Evolutionary conservation across 1,139 yeast genomes (phyloP), one percentile per base, ranked within the genome.

Genomic region (Geotrichum reessii): DNA sequence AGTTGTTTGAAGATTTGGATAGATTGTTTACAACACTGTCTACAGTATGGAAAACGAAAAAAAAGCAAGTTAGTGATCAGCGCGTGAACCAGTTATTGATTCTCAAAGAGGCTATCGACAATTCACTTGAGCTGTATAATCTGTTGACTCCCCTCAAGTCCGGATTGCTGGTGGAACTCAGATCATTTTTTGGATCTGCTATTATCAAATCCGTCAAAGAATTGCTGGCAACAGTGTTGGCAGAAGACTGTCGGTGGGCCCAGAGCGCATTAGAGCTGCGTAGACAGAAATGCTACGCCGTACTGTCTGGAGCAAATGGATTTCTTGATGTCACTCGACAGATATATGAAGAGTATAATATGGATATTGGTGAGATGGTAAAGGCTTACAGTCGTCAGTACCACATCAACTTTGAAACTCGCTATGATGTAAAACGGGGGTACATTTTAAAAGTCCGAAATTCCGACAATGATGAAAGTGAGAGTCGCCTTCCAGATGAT

Each of bases 221-320:
- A 0, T n/a, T 69, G 3, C 74, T 78, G 0, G 63, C 73, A 52
- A 66, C 67, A 4, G 68, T 67, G 37, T 72, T 79, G 9, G 74
- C 75, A 61, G 77, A 73, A 24, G 80, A 78, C 60, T 74, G 79
- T 53, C 62, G 62, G 3, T 76, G 80, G 79, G 80, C 80, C 0
- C 67, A 66, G 0, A 69, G 71, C 2, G 66, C 74, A 0, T 62
- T 76, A 6, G 80, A 79, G 50, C 62, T 78, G 31, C 75, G 74
- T 56, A 76, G 77, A 61, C 82, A 78, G 61, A 73, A 73, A 61
- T 72, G 77, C 47, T 76, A 76, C 65, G 81, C 82, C 0, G 74
- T 79, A 0, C 76, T 71, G 61, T 65, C 73, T 33, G 81, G 81
- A 0, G 65, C 69, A 1, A 79, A 79, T 66, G 82, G 83, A 0